phyloP scores from a whole-genome alignment of 2,329 filamentous ascomycete species.

The Beauveria brongniartii region DNA sequence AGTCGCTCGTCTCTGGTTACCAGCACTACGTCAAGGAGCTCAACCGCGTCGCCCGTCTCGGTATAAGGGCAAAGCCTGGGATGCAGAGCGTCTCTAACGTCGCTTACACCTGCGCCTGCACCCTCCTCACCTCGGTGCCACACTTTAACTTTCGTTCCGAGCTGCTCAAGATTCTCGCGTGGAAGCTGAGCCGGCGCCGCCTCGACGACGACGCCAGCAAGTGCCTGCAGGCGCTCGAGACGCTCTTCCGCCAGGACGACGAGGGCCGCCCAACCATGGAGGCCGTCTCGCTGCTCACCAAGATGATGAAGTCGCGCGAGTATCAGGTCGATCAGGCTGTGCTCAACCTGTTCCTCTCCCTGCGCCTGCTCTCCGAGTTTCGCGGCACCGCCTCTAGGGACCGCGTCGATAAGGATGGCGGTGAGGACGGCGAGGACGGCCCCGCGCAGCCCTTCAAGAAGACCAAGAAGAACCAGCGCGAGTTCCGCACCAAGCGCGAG shows the following conservation, averaged over 20 bases:
- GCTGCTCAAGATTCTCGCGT: slow-evolving; percentile 76
- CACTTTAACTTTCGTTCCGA: slow-evolving; percentile 97
- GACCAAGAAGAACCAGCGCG: slow-evolving; percentile 64
- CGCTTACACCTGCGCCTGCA: slow-evolving; percentile 80
- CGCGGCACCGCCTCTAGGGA: slow-evolving; percentile 75
- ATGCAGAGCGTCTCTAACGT: slow-evolving; percentile 56
- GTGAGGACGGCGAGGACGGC: slow-evolving; percentile 14
- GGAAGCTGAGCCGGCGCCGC: slow-evolving; percentile 66
- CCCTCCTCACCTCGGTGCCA: slow-evolving; percentile 69
- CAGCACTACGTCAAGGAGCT: slow-evolving; percentile 76
- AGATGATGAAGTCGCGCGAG: slow-evolving; percentile 88
- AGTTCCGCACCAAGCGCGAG: slow-evolving; percentile 82
- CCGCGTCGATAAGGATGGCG: slow-evolving; percentile 50
- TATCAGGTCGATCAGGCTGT: slow-evolving; percentile 79
- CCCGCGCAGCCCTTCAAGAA: slow-evolving; percentile 31
- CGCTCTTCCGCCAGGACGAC: slow-evolving; percentile 77
- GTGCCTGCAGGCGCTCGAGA: slow-evolving; percentile 70
- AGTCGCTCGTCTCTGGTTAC: slow-evolving; percentile 77
- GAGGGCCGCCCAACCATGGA: slow-evolving; percentile 85
- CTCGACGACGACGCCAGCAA: slow-evolving; percentile 69
- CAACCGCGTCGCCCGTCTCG: slow-evolving; percentile 55
- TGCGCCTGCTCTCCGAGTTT: slow-evolving; percentile 84
- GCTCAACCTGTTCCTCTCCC: slow-evolving; percentile 81
- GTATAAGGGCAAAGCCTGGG: slow-evolving; percentile 29
- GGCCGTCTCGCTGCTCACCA: slow-evolving; percentile 73